Conservation (phyloP, 1,284 basidiomycete genomes). For the Laetiporus sulphureus region DNA sequence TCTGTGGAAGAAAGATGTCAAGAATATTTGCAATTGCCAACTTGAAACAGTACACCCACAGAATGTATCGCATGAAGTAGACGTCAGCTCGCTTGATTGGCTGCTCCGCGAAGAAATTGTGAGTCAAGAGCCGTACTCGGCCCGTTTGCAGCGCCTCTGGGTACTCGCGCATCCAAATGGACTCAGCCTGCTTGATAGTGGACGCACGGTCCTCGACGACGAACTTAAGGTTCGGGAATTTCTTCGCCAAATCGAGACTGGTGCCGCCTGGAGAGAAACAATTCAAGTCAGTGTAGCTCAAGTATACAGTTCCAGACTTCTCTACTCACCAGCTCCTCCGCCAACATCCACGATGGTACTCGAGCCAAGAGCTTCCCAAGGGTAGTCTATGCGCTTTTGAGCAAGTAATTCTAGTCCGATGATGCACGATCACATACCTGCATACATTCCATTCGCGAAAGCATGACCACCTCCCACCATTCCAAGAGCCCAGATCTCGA, state of each 20-base stretch:
- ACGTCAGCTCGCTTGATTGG: conserved; percentile 22
- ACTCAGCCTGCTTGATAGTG: conserved; percentile 9
- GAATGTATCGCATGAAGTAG: conserved; percentile 22
- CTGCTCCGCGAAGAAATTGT: conserved; percentile 28
- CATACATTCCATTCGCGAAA: conserved; percentile 6
- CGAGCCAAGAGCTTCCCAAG: conserved; percentile 10
- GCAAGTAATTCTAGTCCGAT: background rate
- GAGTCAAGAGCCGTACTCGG: conserved; percentile 10
- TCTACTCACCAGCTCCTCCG: conserved; percentile 12
- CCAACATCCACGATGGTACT: conserved; percentile 16
- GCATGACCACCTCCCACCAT: conserved; percentile 11
- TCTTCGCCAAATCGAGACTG: conserved; percentile 9
- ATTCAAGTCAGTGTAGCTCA: too few species aligned
- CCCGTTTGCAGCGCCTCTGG: conserved; percentile 5
- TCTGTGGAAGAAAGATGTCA: background rate
- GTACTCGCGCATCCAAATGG: conserved; percentile 7
- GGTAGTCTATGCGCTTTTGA: conserved; percentile 14
- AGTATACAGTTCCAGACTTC: too few species aligned
- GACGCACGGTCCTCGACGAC: conserved; percentile 16
- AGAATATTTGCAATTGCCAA: background rate
- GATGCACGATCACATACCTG: conserved; percentile 2
- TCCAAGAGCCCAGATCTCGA: conserved; percentile 7
- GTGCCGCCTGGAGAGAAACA: conserved; percentile 13
- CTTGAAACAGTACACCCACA: conserved; percentile 12
- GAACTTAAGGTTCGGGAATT: conserved; percentile 14